Conservation (phyloP, 129 eudicot genomes). For the Artemisia tridentata region DNA sequence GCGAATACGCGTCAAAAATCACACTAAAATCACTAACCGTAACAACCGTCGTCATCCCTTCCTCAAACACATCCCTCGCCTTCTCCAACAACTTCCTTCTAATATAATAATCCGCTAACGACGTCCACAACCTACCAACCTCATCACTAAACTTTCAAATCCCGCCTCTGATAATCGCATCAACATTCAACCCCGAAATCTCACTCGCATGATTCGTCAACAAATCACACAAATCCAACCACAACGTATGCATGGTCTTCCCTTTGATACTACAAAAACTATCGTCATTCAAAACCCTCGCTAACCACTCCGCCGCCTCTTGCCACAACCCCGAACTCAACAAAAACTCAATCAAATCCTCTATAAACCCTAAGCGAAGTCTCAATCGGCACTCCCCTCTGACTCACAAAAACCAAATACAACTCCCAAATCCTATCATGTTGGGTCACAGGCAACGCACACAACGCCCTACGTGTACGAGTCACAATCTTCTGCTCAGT, state of each 20-base stretch:
- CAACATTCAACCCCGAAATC: constrained; percentile 88
- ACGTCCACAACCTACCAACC: constrained; percentile 92
- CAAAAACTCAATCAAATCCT: constrained; percentile 79
- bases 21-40: constrained; percentile 91
- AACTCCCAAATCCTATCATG: constrained; percentile 83
- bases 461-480: constrained; percentile 62
- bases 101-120: constrained; percentile 83
- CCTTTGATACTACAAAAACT: constrained; percentile 73
- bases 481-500: constrained; percentile 74
- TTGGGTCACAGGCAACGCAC: constrained; percentile 92
- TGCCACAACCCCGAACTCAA: constrained; percentile 73
- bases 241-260: constrained; percentile 80
- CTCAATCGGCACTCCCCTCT: constrained; percentile 83
- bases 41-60: constrained; percentile 87
- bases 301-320: constrained; percentile 91
- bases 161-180: constrained; percentile 90
- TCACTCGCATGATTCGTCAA: constrained; percentile 70
- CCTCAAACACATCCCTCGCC: constrained; percentile 87
- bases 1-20: constrained; percentile 92
- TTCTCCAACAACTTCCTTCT: constrained; percentile 77
- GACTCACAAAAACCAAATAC: constrained; percentile 75
- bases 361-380: constrained; percentile 89
- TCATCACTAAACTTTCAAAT: constrained; percentile 98
- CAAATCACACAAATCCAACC: constrained; percentile 94
- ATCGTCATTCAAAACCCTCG: constrained; percentile 88